A percentile compares a stretch with the other conserved stretches of the same genome.
Evolutionary conservation across 106 monocot genomes (phyloP).

Genomic region (Apostasia ramifera): DNA sequence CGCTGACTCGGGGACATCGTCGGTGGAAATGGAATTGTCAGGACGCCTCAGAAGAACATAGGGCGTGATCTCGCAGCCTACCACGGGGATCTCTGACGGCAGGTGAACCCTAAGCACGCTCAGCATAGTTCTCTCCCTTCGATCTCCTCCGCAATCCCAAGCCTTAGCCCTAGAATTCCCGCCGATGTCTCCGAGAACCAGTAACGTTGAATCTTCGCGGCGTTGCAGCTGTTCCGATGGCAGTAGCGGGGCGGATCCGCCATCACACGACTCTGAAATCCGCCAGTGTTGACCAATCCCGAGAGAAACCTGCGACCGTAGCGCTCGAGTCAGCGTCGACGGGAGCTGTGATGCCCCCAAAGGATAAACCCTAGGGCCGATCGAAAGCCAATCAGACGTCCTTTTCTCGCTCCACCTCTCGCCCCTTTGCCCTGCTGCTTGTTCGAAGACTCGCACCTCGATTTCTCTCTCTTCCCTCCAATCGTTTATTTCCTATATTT

Average conservation of each 20-base stretch:
- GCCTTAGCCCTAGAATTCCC: conserved; percentile 16
- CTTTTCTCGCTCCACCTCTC: neutral
- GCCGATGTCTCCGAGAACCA: neutral
- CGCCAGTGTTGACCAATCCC: conserved; percentile 45
- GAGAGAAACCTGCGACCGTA: conserved; percentile 1
- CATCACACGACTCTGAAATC: conserved; percentile 32
- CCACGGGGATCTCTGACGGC: conserved; percentile 68
- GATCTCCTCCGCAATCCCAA: conserved; percentile 10
- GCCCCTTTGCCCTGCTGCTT: neutral
- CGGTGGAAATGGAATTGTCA: conserved; percentile 24
- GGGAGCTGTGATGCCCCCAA: neutral
- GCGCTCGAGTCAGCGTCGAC: neutral
- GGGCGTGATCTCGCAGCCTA: conserved; percentile 73
- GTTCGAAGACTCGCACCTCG: neutral
- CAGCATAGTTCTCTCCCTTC: conserved; percentile 40
- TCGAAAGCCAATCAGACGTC: neutral
- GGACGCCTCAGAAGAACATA: conserved; percentile 45
- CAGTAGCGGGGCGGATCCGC: conserved; percentile 44
- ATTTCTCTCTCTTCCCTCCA: neutral
- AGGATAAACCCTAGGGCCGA: neutral
- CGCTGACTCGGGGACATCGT: conserved; percentile 38
- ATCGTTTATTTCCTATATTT: too few relatives aligned
- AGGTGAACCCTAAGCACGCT: conserved; percentile 55
- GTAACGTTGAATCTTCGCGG: neutral
- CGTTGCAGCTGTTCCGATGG: conserved; percentile 10